These are phyloP conservation scores for Cladorrhinum sp. DNA, from an alignment of 2,329 filamentous ascomycete genomes.

Conservation along the genomic window DNA sequence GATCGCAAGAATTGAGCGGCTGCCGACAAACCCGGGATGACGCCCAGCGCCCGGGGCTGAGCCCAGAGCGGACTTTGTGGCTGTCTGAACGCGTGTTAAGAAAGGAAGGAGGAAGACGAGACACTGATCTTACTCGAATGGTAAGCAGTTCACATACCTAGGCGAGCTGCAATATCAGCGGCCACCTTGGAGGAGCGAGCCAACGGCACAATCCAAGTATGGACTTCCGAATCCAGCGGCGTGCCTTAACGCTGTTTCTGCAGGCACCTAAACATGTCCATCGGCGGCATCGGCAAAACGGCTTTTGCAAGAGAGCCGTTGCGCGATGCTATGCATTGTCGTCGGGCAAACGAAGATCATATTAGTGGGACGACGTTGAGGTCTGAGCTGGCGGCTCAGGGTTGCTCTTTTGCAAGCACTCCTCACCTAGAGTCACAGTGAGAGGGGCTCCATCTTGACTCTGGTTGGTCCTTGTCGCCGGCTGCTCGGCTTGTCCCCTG, in stretches of 20 bases:
- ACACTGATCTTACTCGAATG: constrained; percentile 3
- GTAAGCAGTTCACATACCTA: constrained; percentile 9
- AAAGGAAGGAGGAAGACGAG: not conserved
- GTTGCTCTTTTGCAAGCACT: not conserved
- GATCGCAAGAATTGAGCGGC: constrained; percentile 14
- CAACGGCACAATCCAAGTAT: not conserved
- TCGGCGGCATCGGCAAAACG: not conserved
- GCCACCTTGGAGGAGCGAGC: not conserved
- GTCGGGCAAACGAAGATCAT: not conserved
- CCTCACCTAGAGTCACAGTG: constrained; percentile 9
- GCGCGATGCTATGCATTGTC: not conserved
- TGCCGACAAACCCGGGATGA: constrained; percentile 20
- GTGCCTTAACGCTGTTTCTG: constrained; percentile 13
- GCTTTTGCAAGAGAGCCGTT: constrained; percentile 2
- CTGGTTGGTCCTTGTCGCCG: constrained; percentile 3
- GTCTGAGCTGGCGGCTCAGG: not conserved
- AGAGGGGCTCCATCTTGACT: not conserved
- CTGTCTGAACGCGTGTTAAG: not conserved
- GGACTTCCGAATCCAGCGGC: constrained; percentile 15
- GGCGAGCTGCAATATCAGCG: constrained; percentile 8
- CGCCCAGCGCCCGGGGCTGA: constrained; percentile 8
- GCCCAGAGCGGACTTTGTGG: not conserved
- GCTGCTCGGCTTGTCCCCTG: constrained; percentile 15
- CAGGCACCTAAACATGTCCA: constrained; percentile 17
- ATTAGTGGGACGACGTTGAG: not conserved